A percentile compares a stretch with the other conserved stretches of the same genome.
Conservation (phyloP, 192 early-diverging fungal species). For the Backusella morwellensis region DNA sequence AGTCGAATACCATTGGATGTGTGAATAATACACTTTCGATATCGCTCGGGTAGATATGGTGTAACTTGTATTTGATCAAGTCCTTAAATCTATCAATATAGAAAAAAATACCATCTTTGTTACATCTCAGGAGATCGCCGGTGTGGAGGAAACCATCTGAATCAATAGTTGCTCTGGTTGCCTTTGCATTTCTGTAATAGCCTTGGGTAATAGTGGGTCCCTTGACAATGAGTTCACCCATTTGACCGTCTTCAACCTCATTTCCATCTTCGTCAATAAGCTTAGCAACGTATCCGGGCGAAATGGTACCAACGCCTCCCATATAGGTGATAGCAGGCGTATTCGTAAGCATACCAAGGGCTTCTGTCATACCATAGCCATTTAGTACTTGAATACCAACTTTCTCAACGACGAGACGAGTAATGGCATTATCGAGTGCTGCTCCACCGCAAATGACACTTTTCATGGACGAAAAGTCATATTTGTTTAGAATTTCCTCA, state of each 20-base stretch:
- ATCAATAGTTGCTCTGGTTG: not conserved
- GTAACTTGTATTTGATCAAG: not conserved
- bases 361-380: not conserved
- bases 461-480: not conserved
- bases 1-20: not conserved
- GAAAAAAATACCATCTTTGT: not conserved
- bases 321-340: not conserved
- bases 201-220: not conserved
- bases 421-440: not conserved
- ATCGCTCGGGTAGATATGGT: not conserved
- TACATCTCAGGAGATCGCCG: not conserved
- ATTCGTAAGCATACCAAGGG: not conserved
- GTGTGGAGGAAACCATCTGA: not conserved
- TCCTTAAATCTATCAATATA: not conserved
- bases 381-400: not conserved
- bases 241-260: slow-evolving; percentile 34
- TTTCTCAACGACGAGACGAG: not conserved
- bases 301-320: slow-evolving; percentile 38
- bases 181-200: not conserved
- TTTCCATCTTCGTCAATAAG: slow-evolving; percentile 43
- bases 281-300: slow-evolving; percentile 38
- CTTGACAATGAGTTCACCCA: not conserved
- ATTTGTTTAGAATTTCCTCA: not conserved
- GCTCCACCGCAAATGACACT: not conserved
- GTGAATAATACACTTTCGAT: not conserved